Evolutionary conservation across 148 eudicot genomes (phyloP).

Genomic region (Camellia granthamiana): DNA sequence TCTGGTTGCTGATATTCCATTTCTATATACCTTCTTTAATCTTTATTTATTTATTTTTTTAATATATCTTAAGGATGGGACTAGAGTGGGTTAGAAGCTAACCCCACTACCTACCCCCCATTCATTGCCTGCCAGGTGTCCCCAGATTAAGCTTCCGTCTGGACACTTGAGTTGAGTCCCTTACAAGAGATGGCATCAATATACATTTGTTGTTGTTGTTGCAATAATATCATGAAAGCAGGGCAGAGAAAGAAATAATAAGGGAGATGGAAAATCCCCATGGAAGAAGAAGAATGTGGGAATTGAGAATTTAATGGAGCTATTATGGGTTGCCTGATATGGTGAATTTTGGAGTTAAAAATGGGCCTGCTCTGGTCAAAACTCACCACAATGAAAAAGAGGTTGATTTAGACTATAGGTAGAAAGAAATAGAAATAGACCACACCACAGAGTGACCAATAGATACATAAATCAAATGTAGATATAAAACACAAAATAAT

Average conservation of each 20-base stretch:
- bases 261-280: not conserved
- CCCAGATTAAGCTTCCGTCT: not conserved
- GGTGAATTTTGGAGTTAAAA: not conserved
- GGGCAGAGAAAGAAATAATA: not conserved
- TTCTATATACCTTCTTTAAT: not conserved
- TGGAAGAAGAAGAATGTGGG: not conserved
- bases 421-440: too few species aligned
- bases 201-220: not conserved
- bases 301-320: not conserved
- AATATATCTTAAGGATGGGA: constrained; percentile 13
- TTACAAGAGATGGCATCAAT: constrained; percentile 17
- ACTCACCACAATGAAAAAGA: not conserved
- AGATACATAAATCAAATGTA: too few species aligned
- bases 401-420: not conserved
- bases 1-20: not conserved
- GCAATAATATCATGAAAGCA: not conserved
- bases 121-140: constrained; percentile 20
- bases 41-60: not conserved
- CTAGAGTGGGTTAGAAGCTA: constrained; percentile 32
- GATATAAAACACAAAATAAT: too few species aligned
- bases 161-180: constrained; percentile 28
- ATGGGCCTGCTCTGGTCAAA: not conserved
- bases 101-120: constrained; percentile 16
- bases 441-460: too few species aligned
- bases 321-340: not conserved